These are phyloP conservation scores for Diaporthe helianthi DNA, from an alignment of 2,329 filamentous ascomycete species.

Conservation along the genomic window DNA sequence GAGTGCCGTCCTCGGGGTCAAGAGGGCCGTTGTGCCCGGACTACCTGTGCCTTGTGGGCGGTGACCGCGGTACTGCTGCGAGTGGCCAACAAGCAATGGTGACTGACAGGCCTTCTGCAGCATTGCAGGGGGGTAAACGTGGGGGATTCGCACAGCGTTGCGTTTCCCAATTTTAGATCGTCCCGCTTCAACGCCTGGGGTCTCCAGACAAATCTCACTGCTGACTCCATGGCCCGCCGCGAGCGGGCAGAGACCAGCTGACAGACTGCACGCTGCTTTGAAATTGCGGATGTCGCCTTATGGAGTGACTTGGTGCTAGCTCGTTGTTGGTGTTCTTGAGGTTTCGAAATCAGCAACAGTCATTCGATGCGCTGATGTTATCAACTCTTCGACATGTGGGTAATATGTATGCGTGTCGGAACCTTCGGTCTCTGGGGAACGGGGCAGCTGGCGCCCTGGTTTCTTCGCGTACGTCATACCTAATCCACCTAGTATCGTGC, in stretches of 20 bases:
- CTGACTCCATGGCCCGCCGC: background rate
- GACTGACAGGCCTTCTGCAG: conserved; percentile 8
- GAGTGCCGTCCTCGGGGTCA: conserved; percentile 1
- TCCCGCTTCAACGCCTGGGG: conserved; percentile 7
- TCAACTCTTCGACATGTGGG: conserved; percentile 15
- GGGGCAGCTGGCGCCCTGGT: conserved; percentile 11
- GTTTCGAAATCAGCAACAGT: conserved; percentile 19
- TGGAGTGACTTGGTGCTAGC: conserved; percentile 3
- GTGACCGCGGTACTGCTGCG: background rate
- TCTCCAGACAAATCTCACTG: background rate
- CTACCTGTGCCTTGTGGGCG: background rate
- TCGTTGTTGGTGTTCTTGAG: background rate
- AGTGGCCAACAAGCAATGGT: conserved; percentile 23
- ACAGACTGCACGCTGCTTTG: conserved; percentile 2
- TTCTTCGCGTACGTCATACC: conserved; percentile 30
- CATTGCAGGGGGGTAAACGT: conserved; percentile 3
- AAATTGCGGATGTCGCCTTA: conserved; percentile 14
- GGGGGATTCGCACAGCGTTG: conserved; percentile 25
- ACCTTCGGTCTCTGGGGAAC: background rate
- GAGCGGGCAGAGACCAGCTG: background rate
- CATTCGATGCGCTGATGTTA: conserved; percentile 9
- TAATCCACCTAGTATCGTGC: conserved; percentile 3
- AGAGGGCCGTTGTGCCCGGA: conserved; percentile 7
- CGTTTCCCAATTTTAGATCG: conserved; percentile 19
- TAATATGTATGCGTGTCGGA: conserved; percentile 22